phyloP scores from a whole-genome alignment of 2,329 filamentous ascomycete species.

The Fusarium buharicum region DNA sequence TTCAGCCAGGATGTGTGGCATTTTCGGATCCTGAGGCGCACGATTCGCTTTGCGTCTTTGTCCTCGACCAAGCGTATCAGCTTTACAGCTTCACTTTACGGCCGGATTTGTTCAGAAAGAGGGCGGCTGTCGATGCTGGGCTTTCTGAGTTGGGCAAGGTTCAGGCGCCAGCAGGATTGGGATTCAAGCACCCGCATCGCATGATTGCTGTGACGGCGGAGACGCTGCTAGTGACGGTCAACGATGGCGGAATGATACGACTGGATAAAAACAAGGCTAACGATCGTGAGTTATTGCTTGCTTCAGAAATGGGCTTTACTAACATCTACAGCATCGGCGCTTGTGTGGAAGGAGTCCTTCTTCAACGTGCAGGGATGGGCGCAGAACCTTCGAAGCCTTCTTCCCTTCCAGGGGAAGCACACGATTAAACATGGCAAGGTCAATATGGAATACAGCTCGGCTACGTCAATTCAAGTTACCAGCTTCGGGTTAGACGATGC shows the following conservation, averaged over 20 bases:
- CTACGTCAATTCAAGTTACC: slow-evolving; percentile 69
- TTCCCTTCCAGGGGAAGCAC: slow-evolving; percentile 73
- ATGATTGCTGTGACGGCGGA: slow-evolving; percentile 78
- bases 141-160: slow-evolving; percentile 81
- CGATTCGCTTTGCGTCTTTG: slow-evolving; percentile 81
- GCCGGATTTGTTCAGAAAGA: slow-evolving; percentile 81
- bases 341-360: slow-evolving; percentile 74
- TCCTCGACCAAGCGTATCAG: slow-evolving; percentile 80
- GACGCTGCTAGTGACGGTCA: slow-evolving; percentile 81
- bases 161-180: slow-evolving; percentile 76
- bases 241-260: slow-evolving; percentile 79
- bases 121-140: slow-evolving; percentile 75
- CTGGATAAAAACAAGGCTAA: slow-evolving; percentile 69
- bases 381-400: slow-evolving; percentile 71
- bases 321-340: slow-evolving; percentile 40
- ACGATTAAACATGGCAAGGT: slow-evolving; percentile 71
- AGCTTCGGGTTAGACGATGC: slow-evolving; percentile 61
- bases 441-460: slow-evolving; percentile 74
- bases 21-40: slow-evolving; percentile 83
- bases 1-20: slow-evolving; percentile 81
- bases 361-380: slow-evolving; percentile 80
- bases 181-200: slow-evolving; percentile 82
- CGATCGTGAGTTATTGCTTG: slow-evolving; percentile 54
- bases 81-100: slow-evolving; percentile 86
- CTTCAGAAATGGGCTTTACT: neutral